Evolutionary conservation across 1,284 basidiomycete species (phyloP).

Genomic region (Volvariella surrecta): DNA sequence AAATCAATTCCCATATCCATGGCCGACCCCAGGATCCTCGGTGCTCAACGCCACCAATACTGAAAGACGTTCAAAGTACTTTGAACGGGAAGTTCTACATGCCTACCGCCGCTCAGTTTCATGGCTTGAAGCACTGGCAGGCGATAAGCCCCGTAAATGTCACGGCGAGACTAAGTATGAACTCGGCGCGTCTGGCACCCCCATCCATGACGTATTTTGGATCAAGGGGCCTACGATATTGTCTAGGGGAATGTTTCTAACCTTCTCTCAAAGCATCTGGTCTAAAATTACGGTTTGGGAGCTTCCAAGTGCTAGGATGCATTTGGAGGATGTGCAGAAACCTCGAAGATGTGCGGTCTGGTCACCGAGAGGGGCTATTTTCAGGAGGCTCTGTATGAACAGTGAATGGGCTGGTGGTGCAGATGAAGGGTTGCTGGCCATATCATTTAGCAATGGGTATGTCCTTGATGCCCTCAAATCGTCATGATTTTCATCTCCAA

Average conservation of each 20-base stretch:
- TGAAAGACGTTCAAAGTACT: too few species aligned
- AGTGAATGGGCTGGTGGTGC: conserved; percentile 24
- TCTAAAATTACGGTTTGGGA: conserved; percentile 44
- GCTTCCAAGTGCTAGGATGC: conserved; percentile 18
- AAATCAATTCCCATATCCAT: conserved; percentile 34
- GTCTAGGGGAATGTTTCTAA: conserved; percentile 23
- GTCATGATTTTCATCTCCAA: conserved; percentile 5
- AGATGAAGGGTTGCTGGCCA: conserved; percentile 33
- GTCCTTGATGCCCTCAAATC: conserved; percentile 10
- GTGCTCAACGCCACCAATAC: conserved; percentile 22
- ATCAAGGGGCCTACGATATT: too few species aligned
- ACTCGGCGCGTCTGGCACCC: too few species aligned
- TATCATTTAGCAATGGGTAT: conserved; percentile 35
- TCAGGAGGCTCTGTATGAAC: conserved; percentile 43
- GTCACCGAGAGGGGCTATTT: conserved; percentile 42
- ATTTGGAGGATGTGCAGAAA: conserved; percentile 1
- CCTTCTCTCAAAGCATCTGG: conserved; percentile 53
- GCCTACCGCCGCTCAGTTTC: conserved; percentile 19
- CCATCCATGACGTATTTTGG: too few species aligned
- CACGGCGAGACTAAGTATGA: too few species aligned
- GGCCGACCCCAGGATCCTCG: conserved; percentile 21
- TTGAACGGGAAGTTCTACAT: conserved; percentile 34
- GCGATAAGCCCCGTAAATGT: too few species aligned
- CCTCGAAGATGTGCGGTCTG: conserved; percentile 32
- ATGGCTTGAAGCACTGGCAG: too few species aligned